Evolutionary conservation across 495 filamentous ascomycete species (phyloP).

Genomic region (Letharia lupina): DNA sequence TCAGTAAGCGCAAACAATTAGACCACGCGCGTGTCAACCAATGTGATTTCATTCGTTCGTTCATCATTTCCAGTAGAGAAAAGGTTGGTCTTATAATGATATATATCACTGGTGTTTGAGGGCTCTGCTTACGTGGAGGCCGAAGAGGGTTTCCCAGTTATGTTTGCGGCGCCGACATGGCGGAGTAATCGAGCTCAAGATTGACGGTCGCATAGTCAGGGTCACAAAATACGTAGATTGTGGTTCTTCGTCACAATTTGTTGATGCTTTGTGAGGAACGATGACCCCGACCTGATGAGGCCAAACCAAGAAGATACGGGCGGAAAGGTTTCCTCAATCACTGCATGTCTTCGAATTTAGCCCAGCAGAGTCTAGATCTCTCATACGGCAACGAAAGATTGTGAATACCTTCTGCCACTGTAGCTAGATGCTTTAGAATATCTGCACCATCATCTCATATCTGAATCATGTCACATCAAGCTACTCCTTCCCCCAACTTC

Average conservation of each 20-base stretch:
- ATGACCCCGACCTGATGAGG: too few relatives aligned
- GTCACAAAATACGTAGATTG: too few relatives aligned
- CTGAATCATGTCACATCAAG: conserved; percentile 58
- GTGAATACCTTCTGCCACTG: background rate
- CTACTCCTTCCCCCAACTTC: conserved; percentile 90
- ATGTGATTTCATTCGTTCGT: too few relatives aligned
- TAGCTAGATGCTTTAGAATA: background rate
- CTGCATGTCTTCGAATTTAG: background rate
- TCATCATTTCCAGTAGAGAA: background rate
- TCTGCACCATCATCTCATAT: background rate
- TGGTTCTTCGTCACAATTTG: too few relatives aligned
- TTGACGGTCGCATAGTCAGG: too few relatives aligned
- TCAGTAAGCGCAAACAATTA: background rate
- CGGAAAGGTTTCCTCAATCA: background rate
- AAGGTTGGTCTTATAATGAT: background rate
- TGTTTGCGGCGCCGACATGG: background rate
- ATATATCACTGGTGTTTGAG: background rate
- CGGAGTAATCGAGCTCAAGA: background rate
- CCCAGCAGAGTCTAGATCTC: background rate
- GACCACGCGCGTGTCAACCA: background rate
- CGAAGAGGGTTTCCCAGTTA: background rate
- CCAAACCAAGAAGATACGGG: background rate
- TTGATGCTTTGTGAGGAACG: too few relatives aligned
- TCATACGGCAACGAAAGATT: background rate
- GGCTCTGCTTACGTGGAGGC: background rate